Evolutionary conservation across 331 rosid species (phyloP), one percentile per base, ranked within the genome.

Genomic region (Saraca asoca): DNA sequence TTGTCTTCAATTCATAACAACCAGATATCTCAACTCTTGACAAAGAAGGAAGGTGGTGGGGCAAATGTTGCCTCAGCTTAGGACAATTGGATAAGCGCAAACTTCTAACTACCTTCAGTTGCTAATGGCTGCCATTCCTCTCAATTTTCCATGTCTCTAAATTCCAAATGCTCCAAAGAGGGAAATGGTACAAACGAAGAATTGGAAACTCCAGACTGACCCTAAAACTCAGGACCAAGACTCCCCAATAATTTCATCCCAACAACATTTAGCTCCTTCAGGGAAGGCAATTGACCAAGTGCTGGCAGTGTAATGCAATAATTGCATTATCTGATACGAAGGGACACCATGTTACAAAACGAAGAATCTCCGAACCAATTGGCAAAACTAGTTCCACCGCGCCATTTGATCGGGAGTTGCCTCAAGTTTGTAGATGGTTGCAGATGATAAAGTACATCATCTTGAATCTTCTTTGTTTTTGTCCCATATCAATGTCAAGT

Each of bases 261-360:
- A 15, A 16, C 7, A 63, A 76, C 15, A 6, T n/a, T 6, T 14
- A 79, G 74, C 14, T 63, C 43, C 34, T 74, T 58, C 31, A 79
- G 70, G 55, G 51, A 70, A 45, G 75, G 75, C 41, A 79, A 54
- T 43, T 74, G 57, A 20, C 83, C 80, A 38, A 79, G 66, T 6
- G 83, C 58, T 46, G 80, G 83, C 37, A 79, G 60, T 0, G 55
- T 29, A 12, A 7, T 1, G 52, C 83, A 74, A 18, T 59, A 58
- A 5, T 5, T 6, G 48, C 71, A 79, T n/a, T 57, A 14, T 8
- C 14, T 5, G 5, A 79, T 66, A 6, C 14, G 41, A 35, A 76
- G 38, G 1, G 53, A 35, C 11, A 41, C 63, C 58, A 70, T 9
- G 14, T 50, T 51, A 17, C 56, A 34, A 15, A 70, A 64, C 10